A percentile compares a stretch with the other conserved stretches of the same genome.
phyloP scores from a whole-genome alignment of 2,329 filamentous ascomycete species.

The Nemania sp. region DNA sequence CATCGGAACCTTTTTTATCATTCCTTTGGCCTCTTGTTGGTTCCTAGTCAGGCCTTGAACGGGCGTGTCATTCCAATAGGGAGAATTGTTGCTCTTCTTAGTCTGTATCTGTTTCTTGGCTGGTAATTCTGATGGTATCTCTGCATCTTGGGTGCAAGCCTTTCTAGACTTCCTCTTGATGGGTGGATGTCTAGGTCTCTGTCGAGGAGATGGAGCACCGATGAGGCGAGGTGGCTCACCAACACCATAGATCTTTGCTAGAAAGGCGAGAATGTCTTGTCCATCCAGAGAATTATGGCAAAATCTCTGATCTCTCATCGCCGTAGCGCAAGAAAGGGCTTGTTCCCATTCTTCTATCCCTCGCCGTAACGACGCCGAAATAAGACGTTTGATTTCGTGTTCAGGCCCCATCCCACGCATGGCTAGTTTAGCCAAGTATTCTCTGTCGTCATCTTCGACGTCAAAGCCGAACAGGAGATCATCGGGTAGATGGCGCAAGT shows the following conservation, averaged over 20 bases:
- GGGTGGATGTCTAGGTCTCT: neutral
- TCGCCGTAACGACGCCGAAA: conserved; percentile 49
- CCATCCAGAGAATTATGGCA: conserved; percentile 43
- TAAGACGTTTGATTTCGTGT: conserved; percentile 47
- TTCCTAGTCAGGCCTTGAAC: neutral
- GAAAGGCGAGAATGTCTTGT: conserved; percentile 46
- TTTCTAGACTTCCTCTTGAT: conserved; percentile 16
- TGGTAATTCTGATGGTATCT: conserved; percentile 12
- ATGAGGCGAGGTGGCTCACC: neutral
- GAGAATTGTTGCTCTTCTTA: conserved; percentile 38
- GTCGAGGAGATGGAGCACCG: neutral
- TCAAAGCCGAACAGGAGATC: conserved; percentile 53
- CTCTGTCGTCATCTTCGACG: conserved; percentile 43
- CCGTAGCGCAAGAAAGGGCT: conserved; percentile 49
- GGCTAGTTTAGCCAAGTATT: conserved; percentile 48
- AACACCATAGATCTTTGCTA: conserved; percentile 38
- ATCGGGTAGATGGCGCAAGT: conserved; percentile 34
- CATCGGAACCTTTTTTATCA: neutral
- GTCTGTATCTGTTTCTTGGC: conserved; percentile 25
- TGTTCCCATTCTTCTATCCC: conserved; percentile 53
- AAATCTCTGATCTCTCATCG: conserved; percentile 44
- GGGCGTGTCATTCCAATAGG: conserved; percentile 39
- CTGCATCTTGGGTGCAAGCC: neutral
- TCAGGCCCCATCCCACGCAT: conserved; percentile 42
- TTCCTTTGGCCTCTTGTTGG: neutral